Base-by-base conservation (phyloP, 352 stramenopile species). In the Phytophthora kernoviae region DNA sequence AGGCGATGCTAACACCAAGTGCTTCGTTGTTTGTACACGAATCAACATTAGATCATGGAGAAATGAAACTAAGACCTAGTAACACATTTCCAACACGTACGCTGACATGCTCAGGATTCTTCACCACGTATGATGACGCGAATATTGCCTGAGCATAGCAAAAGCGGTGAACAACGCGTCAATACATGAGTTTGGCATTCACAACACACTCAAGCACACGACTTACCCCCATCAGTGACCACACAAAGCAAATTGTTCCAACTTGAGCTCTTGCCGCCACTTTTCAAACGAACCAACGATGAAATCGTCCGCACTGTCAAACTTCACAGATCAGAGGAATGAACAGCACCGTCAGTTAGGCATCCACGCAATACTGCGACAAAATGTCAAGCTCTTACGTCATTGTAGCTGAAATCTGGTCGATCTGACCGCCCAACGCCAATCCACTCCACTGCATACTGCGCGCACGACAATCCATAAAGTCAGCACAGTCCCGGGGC, bases 371-470 rank as follows among this genome's bases (percentile, higher is more conserved):
- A 21, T 26, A 20, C 21, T 33, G 42, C n/a, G 37, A 8, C n/a
- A n/a, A 26, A 45, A 27, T 49, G 14, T 3, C 17, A 32, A 21
- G 5, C 9, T 68, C 74, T 54, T 71, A 95, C 84, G 33, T 90
- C 79, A 40, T 77, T 85, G 55, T 80, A 80, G 1, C 78, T 57
- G 39, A 92, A 90, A 26, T 92, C 81, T 10, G 86, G 86, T 14
- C 82, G 84, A 57, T 95, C 84, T 8, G 82, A 93, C 11, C 86
- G 86, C 2, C 81, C 86, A 27, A 88, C 76, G 41, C 86, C 86
- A 45, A 93, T 90, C 86, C 86, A 95, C 44, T 95, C 84, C 24
- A 95, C 86, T 2, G 86, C 81, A 60, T 93, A 95, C 83, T 94
- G 14, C 18, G 36, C 8, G 45, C 4, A 48, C 27, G 27, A 6